Percentiles rank a stretch among this genome's conserved stretches.
These are phyloP conservation scores for Telfairia occidentalis DNA, from an alignment of 331 rosid species.

Conservation along the genomic window DNA sequence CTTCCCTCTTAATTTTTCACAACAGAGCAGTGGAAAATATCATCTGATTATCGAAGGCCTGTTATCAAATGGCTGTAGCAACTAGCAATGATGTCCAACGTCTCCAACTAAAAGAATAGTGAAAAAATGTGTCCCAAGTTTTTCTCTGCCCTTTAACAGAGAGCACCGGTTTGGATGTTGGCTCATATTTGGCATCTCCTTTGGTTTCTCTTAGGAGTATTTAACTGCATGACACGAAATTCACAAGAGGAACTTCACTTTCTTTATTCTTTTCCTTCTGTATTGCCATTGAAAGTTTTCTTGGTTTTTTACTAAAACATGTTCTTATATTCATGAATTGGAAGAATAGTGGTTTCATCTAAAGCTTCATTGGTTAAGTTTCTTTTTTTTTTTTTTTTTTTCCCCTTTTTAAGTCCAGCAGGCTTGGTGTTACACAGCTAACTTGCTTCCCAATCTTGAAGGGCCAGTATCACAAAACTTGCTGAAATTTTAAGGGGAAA, in stretches of 20 bases:
- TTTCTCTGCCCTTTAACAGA: not conserved
- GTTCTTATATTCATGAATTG: not conserved
- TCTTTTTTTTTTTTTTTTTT: too few species aligned
- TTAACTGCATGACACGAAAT: not conserved
- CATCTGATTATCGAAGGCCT: not conserved
- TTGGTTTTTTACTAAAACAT: not conserved
- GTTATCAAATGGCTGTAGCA: not conserved
- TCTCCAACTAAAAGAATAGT: not conserved
- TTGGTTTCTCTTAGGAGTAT: not conserved
- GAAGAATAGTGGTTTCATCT: not conserved
- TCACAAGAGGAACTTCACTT: not conserved
- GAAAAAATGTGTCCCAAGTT: not conserved
- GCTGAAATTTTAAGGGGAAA: not conserved
- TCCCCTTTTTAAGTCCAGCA: too few species aligned
- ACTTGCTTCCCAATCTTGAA: not conserved
- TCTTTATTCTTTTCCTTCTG: not conserved
- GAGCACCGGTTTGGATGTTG: not conserved
- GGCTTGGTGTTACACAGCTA: not conserved
- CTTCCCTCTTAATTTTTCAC: not conserved
- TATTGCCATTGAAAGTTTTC: not conserved
- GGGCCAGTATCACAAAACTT: not conserved
- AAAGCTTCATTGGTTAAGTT: not conserved
- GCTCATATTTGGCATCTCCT: not conserved
- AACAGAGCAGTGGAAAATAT: not conserved
- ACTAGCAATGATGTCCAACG: not conserved